phyloP scores from a whole-genome alignment of 768 basidiomycete species.

The Hygrophorus pudorinus region DNA sequence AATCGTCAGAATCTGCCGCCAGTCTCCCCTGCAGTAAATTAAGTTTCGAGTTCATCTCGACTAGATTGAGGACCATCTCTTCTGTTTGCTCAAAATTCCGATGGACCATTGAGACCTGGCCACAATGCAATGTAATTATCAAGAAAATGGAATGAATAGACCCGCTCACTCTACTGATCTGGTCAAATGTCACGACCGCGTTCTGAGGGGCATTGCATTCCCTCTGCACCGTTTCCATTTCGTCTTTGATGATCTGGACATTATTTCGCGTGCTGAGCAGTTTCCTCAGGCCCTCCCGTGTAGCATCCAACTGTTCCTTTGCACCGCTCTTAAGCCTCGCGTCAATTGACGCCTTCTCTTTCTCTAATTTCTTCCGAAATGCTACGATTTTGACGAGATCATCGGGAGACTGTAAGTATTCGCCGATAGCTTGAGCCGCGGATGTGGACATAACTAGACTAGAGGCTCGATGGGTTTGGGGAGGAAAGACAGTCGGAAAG shows the following conservation, averaged over 20 bases:
- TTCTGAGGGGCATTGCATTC: conserved; percentile 68
- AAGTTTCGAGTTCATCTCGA: conserved; percentile 85
- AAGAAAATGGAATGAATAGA: neutral
- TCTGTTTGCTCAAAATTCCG: conserved; percentile 91
- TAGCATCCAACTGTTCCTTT: conserved; percentile 87
- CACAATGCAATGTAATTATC: neutral
- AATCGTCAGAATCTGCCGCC: conserved; percentile 59
- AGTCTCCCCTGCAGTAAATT: conserved; percentile 74
- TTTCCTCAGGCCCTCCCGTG: conserved; percentile 78
- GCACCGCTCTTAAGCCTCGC: conserved; percentile 84
- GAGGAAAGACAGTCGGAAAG: too few species aligned
- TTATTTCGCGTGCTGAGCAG: conserved; percentile 68
- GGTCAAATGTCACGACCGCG: conserved; percentile 81
- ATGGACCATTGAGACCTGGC: conserved; percentile 89
- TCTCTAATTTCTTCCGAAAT: conserved; percentile 89
- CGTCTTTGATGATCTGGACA: conserved; percentile 76
- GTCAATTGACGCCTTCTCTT: conserved; percentile 93
- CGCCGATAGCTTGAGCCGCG: conserved; percentile 78
- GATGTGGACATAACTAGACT: conserved; percentile 42
- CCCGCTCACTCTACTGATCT: conserved; percentile 78
- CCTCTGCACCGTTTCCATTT: conserved; percentile 73
- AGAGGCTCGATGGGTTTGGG: neutral
- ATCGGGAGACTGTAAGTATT: conserved; percentile 88
- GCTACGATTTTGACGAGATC: conserved; percentile 84
- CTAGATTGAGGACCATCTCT: conserved; percentile 88